These are phyloP conservation scores for Candida manassasensis DNA, from an alignment of 805 yeast species.

Conservation along the genomic window DNA sequence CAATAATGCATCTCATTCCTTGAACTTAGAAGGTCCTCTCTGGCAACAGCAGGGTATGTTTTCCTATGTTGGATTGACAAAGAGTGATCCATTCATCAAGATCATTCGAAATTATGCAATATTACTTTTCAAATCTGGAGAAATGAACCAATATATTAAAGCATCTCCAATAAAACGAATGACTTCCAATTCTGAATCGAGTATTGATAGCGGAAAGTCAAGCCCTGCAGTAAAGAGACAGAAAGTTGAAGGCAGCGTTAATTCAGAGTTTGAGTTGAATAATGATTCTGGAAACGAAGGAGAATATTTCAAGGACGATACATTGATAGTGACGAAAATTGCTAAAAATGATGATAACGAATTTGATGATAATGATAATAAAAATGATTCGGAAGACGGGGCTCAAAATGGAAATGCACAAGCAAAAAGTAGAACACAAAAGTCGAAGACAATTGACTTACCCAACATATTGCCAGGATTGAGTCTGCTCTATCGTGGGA, in stretches of 20 bases:
- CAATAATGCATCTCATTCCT: conserved; percentile 29
- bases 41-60: conserved; percentile 40
- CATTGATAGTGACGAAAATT: conserved; percentile 6
- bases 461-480: conserved; percentile 18
- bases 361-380: conserved; percentile 9
- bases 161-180: conserved; percentile 12
- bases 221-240: conserved; percentile 1
- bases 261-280: neutral
- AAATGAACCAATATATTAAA: conserved; percentile 26
- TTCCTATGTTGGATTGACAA: conserved; percentile 37
- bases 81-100: conserved; percentile 36
- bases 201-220: conserved; percentile 1
- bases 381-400: conserved; percentile 7
- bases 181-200: conserved; percentile 5
- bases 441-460: conserved; percentile 3
- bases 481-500: conserved; percentile 17
- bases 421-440: neutral
- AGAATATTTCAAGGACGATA: conserved; percentile 7
- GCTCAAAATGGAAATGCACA: conserved; percentile 6
- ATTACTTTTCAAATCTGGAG: conserved; percentile 29
- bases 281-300: conserved; percentile 3
- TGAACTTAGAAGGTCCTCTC: conserved; percentile 31
- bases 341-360: conserved; percentile 4
- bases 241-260: neutral
- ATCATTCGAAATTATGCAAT: conserved; percentile 33